Conservation (phyloP, 2,329 filamentous ascomycete genomes). For the Peltaster fructicola region DNA sequence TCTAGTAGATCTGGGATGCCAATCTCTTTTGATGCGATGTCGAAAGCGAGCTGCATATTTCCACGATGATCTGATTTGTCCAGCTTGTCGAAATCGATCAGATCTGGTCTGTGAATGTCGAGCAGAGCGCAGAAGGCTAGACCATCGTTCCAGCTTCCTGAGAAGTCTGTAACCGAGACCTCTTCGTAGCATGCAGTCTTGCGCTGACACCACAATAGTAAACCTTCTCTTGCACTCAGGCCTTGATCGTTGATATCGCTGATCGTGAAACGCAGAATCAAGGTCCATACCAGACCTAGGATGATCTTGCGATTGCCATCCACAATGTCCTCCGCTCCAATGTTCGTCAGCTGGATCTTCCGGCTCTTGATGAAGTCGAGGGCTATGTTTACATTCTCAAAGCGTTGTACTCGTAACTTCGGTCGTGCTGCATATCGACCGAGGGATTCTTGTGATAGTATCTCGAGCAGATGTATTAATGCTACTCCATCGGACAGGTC, state of each 20-base stretch:
- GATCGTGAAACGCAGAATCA: slow-evolving; percentile 96
- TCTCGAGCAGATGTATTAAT: slow-evolving; percentile 92
- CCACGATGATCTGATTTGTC: slow-evolving; percentile 89
- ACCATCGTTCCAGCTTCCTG: slow-evolving; percentile 90
- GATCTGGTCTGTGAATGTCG: slow-evolving; percentile 89
- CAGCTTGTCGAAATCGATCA: slow-evolving; percentile 89
- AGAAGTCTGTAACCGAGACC: slow-evolving; percentile 90
- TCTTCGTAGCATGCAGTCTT: slow-evolving; percentile 98
- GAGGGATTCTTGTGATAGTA: slow-evolving; percentile 82
- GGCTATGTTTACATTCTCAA: slow-evolving; percentile 94
- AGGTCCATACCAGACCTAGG: slow-evolving; percentile 89
- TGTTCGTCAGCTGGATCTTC: slow-evolving; percentile 94
- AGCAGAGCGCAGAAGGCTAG: slow-evolving; percentile 89
- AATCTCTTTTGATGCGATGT: slow-evolving; percentile 89
- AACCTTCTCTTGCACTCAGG: slow-evolving; percentile 89
- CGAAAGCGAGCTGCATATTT: slow-evolving; percentile 96
- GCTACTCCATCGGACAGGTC: slow-evolving; percentile 91
- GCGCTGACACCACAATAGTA: slow-evolving; percentile 91
- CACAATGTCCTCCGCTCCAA: slow-evolving; percentile 93
- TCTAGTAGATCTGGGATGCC: slow-evolving; percentile 91
- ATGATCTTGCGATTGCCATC: slow-evolving; percentile 98
- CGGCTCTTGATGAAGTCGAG: slow-evolving; percentile 83
- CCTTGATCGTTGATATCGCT: slow-evolving; percentile 97
- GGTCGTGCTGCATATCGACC: slow-evolving; percentile 93
- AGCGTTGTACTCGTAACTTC: slow-evolving; percentile 87